These are phyloP conservation scores for Clathrus columnatus DNA, from an alignment of 768 basidiomycete genomes.

Conservation along the genomic window DNA sequence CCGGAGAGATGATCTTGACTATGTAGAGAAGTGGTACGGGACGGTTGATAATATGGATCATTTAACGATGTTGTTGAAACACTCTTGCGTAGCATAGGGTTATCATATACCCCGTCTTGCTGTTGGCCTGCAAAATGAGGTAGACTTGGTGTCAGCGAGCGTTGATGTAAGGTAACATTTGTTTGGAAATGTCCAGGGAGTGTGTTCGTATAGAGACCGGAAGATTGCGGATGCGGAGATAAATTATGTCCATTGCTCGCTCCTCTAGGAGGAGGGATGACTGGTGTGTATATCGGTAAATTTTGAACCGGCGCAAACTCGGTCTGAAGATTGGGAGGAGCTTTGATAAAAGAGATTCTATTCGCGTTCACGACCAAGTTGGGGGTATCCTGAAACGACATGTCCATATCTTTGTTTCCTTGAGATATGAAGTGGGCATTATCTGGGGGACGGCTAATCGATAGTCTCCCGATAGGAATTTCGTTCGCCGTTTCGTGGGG, in stretches of 20 bases:
- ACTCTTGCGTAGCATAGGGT: slow-evolving; percentile 34
- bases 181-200: neutral
- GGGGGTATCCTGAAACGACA: neutral
- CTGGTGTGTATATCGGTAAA: neutral
- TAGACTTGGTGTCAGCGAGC: neutral
- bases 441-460: neutral
- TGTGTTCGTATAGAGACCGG: neutral
- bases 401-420: neutral
- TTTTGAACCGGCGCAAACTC: neutral
- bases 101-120: neutral
- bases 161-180: neutral
- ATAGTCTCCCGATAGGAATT: neutral
- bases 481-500: slow-evolving; percentile 9
- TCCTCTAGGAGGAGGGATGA: slow-evolving; percentile 14
- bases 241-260: slow-evolving; percentile 5
- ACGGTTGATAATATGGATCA: slow-evolving; percentile 35
- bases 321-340: neutral
- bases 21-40: slow-evolving; percentile 24
- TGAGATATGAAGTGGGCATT: neutral
- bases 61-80: slow-evolving; percentile 52
- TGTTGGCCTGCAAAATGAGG: neutral
- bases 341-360: neutral
- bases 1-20: slow-evolving; percentile 16
- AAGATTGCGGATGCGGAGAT: neutral
- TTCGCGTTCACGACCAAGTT: neutral